A percentile compares a stretch with the other conserved stretches of the same genome.
These are phyloP conservation scores for Collariella sp. DNA, from an alignment of 495 filamentous ascomycete genomes.

Conservation along the genomic window DNA sequence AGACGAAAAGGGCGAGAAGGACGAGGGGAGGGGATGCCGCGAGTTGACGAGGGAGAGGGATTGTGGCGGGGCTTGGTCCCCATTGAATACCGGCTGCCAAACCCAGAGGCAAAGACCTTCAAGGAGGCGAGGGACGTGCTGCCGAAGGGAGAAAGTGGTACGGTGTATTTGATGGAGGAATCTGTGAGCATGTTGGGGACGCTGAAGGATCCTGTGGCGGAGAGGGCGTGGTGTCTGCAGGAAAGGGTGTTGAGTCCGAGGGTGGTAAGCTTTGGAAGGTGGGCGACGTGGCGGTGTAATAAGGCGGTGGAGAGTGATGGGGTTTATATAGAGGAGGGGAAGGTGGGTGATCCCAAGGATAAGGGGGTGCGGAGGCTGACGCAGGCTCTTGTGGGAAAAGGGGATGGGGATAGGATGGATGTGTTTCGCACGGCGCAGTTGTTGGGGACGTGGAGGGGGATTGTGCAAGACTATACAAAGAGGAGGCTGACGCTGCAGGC, in stretches of 20 bases:
- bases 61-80: no score
- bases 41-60: no score
- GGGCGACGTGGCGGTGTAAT: slow-evolving; percentile 3
- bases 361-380: background rate
- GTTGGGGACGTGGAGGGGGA: slow-evolving; percentile 17
- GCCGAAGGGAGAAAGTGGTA: no score
- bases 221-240: slow-evolving; percentile 10
- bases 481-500: slow-evolving; percentile 12
- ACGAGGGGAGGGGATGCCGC: no score
- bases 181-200: background rate
- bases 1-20: no score
- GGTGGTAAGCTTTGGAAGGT: slow-evolving; percentile 1
- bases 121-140: no score
- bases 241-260: slow-evolving; percentile 11
- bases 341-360: no score
- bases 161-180: background rate
- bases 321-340: background rate
- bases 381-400: background rate
- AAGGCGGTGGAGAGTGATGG: background rate
- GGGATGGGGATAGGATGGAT: no score
- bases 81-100: no score
- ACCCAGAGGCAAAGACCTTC: no score
- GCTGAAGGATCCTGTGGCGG: slow-evolving; percentile 1
- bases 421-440: background rate
- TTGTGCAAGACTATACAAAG: slow-evolving; percentile 20